phyloP scores from a whole-genome alignment of 495 filamentous ascomycete genomes.

The Penicillium cinerascens region DNA sequence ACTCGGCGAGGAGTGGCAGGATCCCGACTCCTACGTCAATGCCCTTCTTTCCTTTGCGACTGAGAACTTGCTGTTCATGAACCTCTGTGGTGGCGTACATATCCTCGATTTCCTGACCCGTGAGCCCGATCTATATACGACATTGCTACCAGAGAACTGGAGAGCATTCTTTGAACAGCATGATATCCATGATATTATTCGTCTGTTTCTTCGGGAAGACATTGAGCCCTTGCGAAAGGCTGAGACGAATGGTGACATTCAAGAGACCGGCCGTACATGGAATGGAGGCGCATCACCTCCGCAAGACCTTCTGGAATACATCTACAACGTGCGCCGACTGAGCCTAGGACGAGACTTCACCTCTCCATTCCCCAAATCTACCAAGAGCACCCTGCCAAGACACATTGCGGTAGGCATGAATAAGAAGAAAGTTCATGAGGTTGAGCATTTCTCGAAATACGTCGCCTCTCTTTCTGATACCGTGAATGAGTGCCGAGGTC shows the following conservation, averaged over 20 bases:
- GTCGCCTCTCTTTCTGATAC: slow-evolving; percentile 50
- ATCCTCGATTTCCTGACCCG: slow-evolving; percentile 95
- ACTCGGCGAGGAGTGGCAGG: slow-evolving; percentile 50
- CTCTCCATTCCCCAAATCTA: slow-evolving; percentile 13
- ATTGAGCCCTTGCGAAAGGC: slow-evolving; percentile 33
- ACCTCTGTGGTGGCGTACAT: slow-evolving; percentile 88
- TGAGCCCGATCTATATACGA: slow-evolving; percentile 71
- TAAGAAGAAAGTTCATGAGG: slow-evolving; percentile 92
- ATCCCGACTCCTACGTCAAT: slow-evolving; percentile 69
- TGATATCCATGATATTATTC: slow-evolving; percentile 69
- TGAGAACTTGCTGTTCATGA: slow-evolving; percentile 73
- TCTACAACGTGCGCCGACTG: slow-evolving; percentile 67
- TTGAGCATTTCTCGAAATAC: slow-evolving; percentile 62
- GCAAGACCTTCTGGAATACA: slow-evolving; percentile 65
- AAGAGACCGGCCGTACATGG: slow-evolving; percentile 33
- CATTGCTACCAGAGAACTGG: slow-evolving; percentile 75
- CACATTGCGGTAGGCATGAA: slow-evolving; percentile 89
- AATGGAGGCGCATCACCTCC: slow-evolving; percentile 58
- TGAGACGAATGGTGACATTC: neutral
- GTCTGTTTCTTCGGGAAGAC: slow-evolving; percentile 75
- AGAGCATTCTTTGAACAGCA: slow-evolving; percentile 66
- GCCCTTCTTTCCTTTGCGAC: slow-evolving; percentile 73
- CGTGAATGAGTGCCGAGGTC: slow-evolving; percentile 50
- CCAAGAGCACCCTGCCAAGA: slow-evolving; percentile 52
- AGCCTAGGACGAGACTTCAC: slow-evolving; percentile 61